These are phyloP conservation scores for Aureobasidium sp. DNA, from an alignment of 2,329 filamentous ascomycete genomes.

Conservation along the genomic window DNA sequence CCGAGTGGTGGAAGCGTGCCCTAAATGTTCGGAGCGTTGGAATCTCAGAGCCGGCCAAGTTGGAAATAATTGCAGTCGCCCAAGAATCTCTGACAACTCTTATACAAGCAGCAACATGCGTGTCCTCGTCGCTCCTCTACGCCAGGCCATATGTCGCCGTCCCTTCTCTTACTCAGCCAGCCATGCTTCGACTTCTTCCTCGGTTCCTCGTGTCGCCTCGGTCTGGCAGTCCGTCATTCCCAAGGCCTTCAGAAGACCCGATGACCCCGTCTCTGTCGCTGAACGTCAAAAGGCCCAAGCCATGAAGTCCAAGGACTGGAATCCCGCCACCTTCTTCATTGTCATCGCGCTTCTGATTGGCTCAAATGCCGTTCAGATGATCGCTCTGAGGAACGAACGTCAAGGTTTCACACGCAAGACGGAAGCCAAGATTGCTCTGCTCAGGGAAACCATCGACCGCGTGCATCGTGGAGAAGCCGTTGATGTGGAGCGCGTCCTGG, in stretches of 20 bases:
- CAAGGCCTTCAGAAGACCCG: constrained; percentile 25
- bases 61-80: neutral
- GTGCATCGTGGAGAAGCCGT: constrained; percentile 68
- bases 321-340: constrained; percentile 61
- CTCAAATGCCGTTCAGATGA: constrained; percentile 90
- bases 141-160: neutral
- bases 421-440: constrained; percentile 67
- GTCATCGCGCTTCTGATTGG: constrained; percentile 70
- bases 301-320: constrained; percentile 33
- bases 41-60: neutral
- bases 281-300: constrained; percentile 18
- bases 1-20: neutral
- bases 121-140: neutral
- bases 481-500: constrained; percentile 75
- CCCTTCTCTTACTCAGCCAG: neutral
- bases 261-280: constrained; percentile 19
- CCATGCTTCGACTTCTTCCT: neutral
- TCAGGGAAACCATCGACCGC: constrained; percentile 68
- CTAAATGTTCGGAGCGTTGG: constrained; percentile 11
- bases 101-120: neutral
- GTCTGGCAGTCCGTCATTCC: constrained; percentile 32
- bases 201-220: constrained; percentile 29
- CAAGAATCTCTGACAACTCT: neutral
- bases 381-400: constrained; percentile 70
- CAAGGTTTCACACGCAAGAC: constrained; percentile 65